These are phyloP conservation scores for Torulaspora gathmanii DNA, from an alignment of 805 yeast genomes.

Conservation along the genomic window DNA sequence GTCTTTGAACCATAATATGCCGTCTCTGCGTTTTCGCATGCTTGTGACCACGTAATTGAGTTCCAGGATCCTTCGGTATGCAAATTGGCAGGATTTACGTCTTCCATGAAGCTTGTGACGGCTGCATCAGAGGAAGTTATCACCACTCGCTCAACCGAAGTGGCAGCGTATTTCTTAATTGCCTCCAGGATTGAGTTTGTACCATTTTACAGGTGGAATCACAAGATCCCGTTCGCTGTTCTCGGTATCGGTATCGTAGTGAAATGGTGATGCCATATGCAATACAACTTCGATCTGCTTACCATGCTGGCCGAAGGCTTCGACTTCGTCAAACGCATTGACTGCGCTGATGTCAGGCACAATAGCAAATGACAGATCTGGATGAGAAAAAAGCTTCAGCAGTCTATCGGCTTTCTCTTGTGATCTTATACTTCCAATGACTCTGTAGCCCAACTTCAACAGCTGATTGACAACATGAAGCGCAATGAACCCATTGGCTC, in stretches of 20 bases:
- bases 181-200: constrained; percentile 48
- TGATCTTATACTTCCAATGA: constrained; percentile 49
- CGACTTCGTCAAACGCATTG: constrained; percentile 44
- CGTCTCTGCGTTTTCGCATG: constrained; percentile 16
- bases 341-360: constrained; percentile 34
- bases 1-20: constrained; percentile 45
- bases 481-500: constrained; percentile 51
- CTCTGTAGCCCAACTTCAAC: constrained; percentile 40
- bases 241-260: constrained; percentile 25
- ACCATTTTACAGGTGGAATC: constrained; percentile 54
- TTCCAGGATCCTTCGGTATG: constrained; percentile 40
- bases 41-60: constrained; percentile 21
- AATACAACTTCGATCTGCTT: constrained; percentile 40
- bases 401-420: constrained; percentile 41
- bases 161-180: constrained; percentile 41
- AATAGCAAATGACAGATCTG: constrained; percentile 29
- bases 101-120: constrained; percentile 28
- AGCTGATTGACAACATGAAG: constrained; percentile 42
- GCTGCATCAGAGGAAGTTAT: constrained; percentile 59
- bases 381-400: constrained; percentile 28
- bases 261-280: constrained; percentile 50
- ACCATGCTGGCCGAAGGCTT: constrained; percentile 39
- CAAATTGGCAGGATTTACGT: constrained; percentile 11
- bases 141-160: constrained; percentile 44
- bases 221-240: constrained; percentile 47